Conservation (phyloP, 2,329 filamentous ascomycete species). For the Talaromyces albobiverticillius region DNA sequence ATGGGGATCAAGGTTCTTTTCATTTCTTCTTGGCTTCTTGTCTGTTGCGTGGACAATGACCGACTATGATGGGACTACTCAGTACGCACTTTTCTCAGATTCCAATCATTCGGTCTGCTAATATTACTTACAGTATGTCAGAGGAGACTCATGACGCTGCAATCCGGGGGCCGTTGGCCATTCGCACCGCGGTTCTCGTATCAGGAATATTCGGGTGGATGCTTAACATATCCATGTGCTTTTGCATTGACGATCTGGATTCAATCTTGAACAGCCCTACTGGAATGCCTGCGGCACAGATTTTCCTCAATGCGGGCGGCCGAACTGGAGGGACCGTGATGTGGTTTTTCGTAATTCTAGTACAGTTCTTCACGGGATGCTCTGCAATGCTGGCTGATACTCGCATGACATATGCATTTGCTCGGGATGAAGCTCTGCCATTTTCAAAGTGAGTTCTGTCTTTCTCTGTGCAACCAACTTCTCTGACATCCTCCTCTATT, state of each 20-base stretch:
- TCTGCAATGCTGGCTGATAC: slow-evolving; percentile 64
- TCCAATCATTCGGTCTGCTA: slow-evolving; percentile 4
- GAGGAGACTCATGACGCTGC: slow-evolving; percentile 66
- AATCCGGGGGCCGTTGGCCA: slow-evolving; percentile 58
- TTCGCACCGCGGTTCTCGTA: slow-evolving; percentile 57
- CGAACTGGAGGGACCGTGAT: slow-evolving; percentile 56
- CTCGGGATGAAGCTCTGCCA: slow-evolving; percentile 59
- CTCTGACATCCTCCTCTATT: background rate
- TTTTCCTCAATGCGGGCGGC: slow-evolving; percentile 60
- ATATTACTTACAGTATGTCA: slow-evolving; percentile 51
- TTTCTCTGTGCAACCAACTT: background rate
- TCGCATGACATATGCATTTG: slow-evolving; percentile 61
- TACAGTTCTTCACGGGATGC: slow-evolving; percentile 64
- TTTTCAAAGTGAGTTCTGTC: slow-evolving; percentile 49
- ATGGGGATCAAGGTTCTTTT: slow-evolving; percentile 60
- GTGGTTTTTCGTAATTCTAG: slow-evolving; percentile 62
- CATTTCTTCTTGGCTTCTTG: slow-evolving; percentile 58
- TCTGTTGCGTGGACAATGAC: slow-evolving; percentile 58
- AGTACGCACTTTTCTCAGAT: slow-evolving; percentile 39
- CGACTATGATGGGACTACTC: slow-evolving; percentile 65
- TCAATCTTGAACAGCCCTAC: slow-evolving; percentile 56
- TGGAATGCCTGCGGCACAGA: slow-evolving; percentile 59
- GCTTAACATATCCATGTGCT: slow-evolving; percentile 62
- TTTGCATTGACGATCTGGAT: slow-evolving; percentile 59
- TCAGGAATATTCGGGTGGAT: slow-evolving; percentile 61